Evolutionary conservation across 805 yeast species (phyloP).

Genomic region (Candida sanyiensis): DNA sequence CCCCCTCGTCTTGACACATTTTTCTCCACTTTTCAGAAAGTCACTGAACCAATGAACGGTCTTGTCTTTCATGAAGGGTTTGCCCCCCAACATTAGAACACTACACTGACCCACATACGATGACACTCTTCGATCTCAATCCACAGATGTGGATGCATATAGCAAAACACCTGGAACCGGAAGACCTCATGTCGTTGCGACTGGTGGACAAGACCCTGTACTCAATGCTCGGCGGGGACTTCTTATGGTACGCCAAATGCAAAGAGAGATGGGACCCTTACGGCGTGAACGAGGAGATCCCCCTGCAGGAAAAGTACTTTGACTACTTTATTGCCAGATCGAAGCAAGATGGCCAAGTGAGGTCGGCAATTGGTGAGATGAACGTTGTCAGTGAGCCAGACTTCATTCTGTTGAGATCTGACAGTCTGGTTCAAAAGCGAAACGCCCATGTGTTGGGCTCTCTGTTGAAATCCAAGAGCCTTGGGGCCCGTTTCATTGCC

Average conservation of each 20-base stretch:
- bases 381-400: neutral
- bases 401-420: neutral
- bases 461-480: neutral
- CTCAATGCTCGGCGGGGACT: neutral
- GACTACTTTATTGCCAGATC: neutral
- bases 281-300: neutral
- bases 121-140: neutral
- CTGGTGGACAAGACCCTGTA: neutral
- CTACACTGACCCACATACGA: neutral
- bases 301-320: neutral
- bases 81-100: too few relatives aligned
- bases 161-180: constrained; percentile 3
- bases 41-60: too few relatives aligned
- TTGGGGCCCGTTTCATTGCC: constrained; percentile 3
- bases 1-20: constrained; percentile 2
- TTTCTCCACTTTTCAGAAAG: neutral
- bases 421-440: neutral
- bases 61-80: too few relatives aligned
- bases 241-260: constrained; percentile 4
- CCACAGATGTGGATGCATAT: constrained; percentile 9
- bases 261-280: constrained; percentile 2
- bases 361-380: neutral
- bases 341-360: neutral
- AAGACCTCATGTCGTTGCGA: constrained; percentile 2
- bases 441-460: neutral